These are phyloP conservation scores for sweet orange (Citrus sinensis) DNA, from an alignment of 345 rosid genomes.

Conservation along the genomic window DVS_A1.0 CM039162.1:18965501-18966000, in stretches of 20 bases:
- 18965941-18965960: constrained; percentile 84
- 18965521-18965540: constrained; percentile 69
- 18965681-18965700: constrained; percentile 90
- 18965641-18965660: constrained; percentile 7
- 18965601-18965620: constrained; percentile 1
- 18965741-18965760: neutral
- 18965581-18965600: neutral
- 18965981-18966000: constrained; percentile 86
- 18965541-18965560: neutral
- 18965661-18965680: constrained; percentile 74
- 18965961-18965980: constrained; percentile 91
- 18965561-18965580: neutral
- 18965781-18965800: neutral
- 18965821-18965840: neutral
- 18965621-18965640: constrained; percentile 6
- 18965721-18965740: constrained; percentile 78
- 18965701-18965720: constrained; percentile 80
- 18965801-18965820: neutral
- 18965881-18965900: neutral
- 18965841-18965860: neutral
- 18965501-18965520: constrained; percentile 95
- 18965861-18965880: neutral
- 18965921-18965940: constrained; percentile 56
- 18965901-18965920: neutral
- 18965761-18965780: neutral